These are phyloP conservation scores for Populus alba DNA, from an alignment of 345 rosid genomes.

Conservation along the genomic window DNA sequence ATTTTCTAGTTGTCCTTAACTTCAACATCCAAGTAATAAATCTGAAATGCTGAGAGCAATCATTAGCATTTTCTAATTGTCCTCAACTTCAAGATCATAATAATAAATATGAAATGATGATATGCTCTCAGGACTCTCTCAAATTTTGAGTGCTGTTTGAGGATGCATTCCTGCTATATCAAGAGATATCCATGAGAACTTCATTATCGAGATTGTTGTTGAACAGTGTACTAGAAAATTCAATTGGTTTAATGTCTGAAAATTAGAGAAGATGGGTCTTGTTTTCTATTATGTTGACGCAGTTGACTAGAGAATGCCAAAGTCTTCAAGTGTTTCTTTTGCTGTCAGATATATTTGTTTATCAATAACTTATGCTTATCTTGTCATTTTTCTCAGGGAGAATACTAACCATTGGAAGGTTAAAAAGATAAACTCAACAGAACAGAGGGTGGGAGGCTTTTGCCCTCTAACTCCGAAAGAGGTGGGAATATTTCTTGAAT, in stretches of 20 bases:
- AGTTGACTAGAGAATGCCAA: background rate
- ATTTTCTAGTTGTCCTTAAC: too few species aligned
- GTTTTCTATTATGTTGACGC: background rate
- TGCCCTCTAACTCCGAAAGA: slow-evolving; percentile 96
- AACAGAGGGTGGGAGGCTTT: slow-evolving; percentile 70
- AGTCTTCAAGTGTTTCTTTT: background rate
- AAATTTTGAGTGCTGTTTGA: background rate
- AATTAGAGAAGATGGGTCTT: background rate
- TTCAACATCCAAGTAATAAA: background rate
- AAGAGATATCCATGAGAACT: background rate
- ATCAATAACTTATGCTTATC: background rate
- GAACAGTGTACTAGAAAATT: background rate
- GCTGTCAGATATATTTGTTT: background rate
- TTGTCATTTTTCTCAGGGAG: slow-evolving; percentile 44
- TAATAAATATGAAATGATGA: background rate
- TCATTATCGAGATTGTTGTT: background rate
- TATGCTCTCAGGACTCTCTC: background rate
- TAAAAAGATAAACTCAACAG: slow-evolving; percentile 82
- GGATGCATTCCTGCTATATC: background rate
- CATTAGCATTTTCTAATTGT: too few species aligned
- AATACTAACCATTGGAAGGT: slow-evolving; percentile 90
- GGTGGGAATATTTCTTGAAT: slow-evolving; percentile 76
- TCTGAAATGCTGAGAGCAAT: background rate
- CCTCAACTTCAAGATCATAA: background rate
- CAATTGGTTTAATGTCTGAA: background rate